phyloP scores from a whole-genome alignment of 495 filamentous ascomycete species.

The Aspergillus cavernicola region DNA sequence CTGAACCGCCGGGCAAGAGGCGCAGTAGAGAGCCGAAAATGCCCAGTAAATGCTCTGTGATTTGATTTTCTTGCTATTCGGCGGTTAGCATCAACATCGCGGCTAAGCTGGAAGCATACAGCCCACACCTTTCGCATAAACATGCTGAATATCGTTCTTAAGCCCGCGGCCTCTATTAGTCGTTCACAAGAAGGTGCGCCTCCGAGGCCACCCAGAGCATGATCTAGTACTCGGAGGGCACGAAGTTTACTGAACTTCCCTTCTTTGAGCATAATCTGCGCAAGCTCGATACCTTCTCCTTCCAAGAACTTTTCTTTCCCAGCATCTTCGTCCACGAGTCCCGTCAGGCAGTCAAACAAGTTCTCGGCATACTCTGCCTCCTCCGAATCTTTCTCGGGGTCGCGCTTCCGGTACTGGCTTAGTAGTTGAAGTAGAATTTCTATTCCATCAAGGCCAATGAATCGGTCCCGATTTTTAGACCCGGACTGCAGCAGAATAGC shows the following conservation, averaged over 20 bases:
- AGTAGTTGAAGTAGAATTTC: slow-evolving; percentile 81
- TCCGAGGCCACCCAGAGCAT: slow-evolving; percentile 62
- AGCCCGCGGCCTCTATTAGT: slow-evolving; percentile 77
- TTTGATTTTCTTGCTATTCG: slow-evolving; percentile 56
- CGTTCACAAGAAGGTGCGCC: slow-evolving; percentile 61
- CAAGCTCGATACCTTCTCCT: slow-evolving; percentile 88
- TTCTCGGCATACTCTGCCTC: slow-evolving; percentile 97
- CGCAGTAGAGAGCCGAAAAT: slow-evolving; percentile 85
- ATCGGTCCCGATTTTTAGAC: slow-evolving; percentile 54
- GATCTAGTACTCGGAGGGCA: slow-evolving; percentile 77
- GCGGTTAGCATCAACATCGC: slow-evolving; percentile 20
- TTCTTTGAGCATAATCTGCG: slow-evolving; percentile 81
- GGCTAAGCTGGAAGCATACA: background rate
- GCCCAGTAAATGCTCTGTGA: slow-evolving; percentile 80
- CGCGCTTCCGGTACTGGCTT: slow-evolving; percentile 82
- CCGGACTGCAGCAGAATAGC: slow-evolving; percentile 80
- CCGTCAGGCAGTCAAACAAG: slow-evolving; percentile 78
- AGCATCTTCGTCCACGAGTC: slow-evolving; percentile 66
- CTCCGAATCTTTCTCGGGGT: slow-evolving; percentile 80
- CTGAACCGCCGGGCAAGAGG: slow-evolving; percentile 70
- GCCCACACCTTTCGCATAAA: slow-evolving; percentile 82
- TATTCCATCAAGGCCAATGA: slow-evolving; percentile 67
- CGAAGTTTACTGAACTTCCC: slow-evolving; percentile 75
- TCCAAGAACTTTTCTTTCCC: slow-evolving; percentile 84
- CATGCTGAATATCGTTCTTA: slow-evolving; percentile 78